Percentiles rank a stretch among this genome's conserved stretches.
These are phyloP conservation scores for Boeremia exigua DNA, from an alignment of 2,329 filamentous ascomycete species.

Conservation along the genomic window DNA sequence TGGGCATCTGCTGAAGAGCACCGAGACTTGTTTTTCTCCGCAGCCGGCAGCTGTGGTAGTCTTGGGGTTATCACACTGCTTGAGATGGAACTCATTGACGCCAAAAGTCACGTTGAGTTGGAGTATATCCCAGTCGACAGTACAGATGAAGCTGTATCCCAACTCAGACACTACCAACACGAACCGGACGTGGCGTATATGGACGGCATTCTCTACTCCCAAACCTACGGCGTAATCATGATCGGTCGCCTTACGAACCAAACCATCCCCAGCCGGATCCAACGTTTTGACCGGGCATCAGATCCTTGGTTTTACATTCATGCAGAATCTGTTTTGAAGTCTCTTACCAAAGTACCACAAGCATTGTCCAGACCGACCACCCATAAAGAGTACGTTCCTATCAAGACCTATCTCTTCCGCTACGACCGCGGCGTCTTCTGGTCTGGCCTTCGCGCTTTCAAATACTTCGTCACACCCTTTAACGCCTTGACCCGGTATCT, in stretches of 20 bases:
- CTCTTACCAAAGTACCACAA: background rate
- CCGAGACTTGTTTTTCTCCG: conserved; percentile 64
- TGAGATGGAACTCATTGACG: conserved; percentile 63
- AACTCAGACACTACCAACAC: conserved; percentile 55
- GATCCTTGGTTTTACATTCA: conserved; percentile 81
- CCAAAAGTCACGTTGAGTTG: conserved; percentile 64
- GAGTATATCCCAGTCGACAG: conserved; percentile 64
- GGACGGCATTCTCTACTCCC: conserved; percentile 70
- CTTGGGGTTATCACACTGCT: conserved; percentile 67
- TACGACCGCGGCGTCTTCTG: conserved; percentile 72
- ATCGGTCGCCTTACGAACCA: conserved; percentile 63
- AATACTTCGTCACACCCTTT: conserved; percentile 67
- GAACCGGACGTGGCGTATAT: conserved; percentile 65
- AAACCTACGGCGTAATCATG: conserved; percentile 64
- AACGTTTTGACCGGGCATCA: conserved; percentile 60
- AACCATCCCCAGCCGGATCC: conserved; percentile 42
- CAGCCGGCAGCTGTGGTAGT: conserved; percentile 65
- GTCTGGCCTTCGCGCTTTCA: conserved; percentile 66
- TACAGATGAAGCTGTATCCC: conserved; percentile 57
- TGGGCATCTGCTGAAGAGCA: conserved; percentile 54
- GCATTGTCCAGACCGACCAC: conserved; percentile 8
- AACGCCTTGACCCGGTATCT: conserved; percentile 64
- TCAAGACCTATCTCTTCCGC: conserved; percentile 63
- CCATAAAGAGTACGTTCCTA: conserved; percentile 52
- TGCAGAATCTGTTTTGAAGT: conserved; percentile 51